A percentile compares a stretch with the other conserved stretches of the same genome.
Conservation (phyloP, 768 basidiomycete species). For the Psilocybe sp. region DNA sequence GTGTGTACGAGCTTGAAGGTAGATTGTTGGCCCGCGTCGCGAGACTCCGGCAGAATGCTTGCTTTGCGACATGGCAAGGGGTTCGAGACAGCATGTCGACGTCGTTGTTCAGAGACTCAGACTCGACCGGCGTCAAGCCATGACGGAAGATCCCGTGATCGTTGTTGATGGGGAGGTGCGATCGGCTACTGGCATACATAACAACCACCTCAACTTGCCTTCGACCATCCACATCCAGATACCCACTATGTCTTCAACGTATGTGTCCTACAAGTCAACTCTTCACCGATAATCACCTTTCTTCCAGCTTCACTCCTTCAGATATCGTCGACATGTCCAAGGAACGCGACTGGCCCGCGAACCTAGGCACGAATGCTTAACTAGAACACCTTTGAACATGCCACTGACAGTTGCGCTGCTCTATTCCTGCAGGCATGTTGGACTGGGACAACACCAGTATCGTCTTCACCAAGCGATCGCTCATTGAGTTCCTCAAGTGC, state of each 20-base stretch:
- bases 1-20: slow-evolving; percentile 47
- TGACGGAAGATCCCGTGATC: slow-evolving; percentile 8
- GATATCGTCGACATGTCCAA: slow-evolving; percentile 56
- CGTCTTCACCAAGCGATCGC: slow-evolving; percentile 74
- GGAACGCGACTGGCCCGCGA: slow-evolving; percentile 71
- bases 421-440: slow-evolving; percentile 55
- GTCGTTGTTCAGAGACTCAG: neutral
- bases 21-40: slow-evolving; percentile 4
- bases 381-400: neutral
- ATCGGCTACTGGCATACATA: neutral
- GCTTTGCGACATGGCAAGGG: neutral
- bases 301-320: slow-evolving; percentile 55
- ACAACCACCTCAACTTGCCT: slow-evolving; percentile 6
- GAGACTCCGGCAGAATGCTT: neutral
- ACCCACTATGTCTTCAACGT: slow-evolving; percentile 40
- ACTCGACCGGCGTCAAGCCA: neutral
- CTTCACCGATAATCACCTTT: slow-evolving; percentile 3
- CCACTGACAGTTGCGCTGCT: neutral
- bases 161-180: neutral
- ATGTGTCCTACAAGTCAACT: slow-evolving; percentile 12
- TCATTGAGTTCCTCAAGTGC: slow-evolving; percentile 78
- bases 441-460: slow-evolving; percentile 79
- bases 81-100: neutral
- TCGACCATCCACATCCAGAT: slow-evolving; percentile 1
- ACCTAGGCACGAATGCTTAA: slow-evolving; percentile 43